phyloP scores from a whole-genome alignment of 176 grass and related monocot genomes.

The Juncus effusus region DNA sequence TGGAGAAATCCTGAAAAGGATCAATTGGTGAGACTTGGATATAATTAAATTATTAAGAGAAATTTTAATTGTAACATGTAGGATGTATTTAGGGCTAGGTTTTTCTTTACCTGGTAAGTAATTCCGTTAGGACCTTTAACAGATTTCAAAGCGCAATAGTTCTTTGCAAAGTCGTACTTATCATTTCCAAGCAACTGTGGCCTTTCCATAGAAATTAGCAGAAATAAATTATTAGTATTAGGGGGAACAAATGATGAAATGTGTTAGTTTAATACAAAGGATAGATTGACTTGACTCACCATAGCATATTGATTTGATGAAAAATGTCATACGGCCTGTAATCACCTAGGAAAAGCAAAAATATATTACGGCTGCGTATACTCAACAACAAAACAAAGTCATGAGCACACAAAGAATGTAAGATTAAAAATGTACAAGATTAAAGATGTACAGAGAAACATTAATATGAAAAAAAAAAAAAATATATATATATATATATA shows the following conservation, averaged over 20 bases:
- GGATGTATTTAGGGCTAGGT: conserved; percentile 23
- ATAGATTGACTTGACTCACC: conserved; percentile 50
- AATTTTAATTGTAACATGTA: conserved; percentile 15
- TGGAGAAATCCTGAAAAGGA: conserved; percentile 78
- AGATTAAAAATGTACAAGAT: neutral
- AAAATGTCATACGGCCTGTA: conserved; percentile 94
- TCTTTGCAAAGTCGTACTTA: conserved; percentile 85
- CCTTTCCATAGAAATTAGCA: conserved; percentile 42
- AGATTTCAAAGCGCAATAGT: conserved; percentile 60
- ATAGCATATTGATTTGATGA: conserved; percentile 97
- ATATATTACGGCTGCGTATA: conserved; percentile 21
- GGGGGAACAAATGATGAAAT: neutral
- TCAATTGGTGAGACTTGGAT: conserved; percentile 17
- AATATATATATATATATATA: too few species aligned
- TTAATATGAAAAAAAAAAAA: neutral
- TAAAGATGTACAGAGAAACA: neutral
- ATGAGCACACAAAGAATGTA: neutral
- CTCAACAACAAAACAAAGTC: neutral
- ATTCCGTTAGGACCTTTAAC: conserved; percentile 45
- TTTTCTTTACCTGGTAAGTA: conserved; percentile 52
- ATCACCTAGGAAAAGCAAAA: conserved; percentile 69
- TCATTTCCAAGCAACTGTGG: conserved; percentile 66
- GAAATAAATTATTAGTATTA: conserved; percentile 4
- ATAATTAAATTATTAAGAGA: conserved; percentile 18
- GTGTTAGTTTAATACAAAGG: conserved; percentile 8